phyloP scores from a whole-genome alignment of 768 basidiomycete species.

The Lactifluus echinatus region DNA sequence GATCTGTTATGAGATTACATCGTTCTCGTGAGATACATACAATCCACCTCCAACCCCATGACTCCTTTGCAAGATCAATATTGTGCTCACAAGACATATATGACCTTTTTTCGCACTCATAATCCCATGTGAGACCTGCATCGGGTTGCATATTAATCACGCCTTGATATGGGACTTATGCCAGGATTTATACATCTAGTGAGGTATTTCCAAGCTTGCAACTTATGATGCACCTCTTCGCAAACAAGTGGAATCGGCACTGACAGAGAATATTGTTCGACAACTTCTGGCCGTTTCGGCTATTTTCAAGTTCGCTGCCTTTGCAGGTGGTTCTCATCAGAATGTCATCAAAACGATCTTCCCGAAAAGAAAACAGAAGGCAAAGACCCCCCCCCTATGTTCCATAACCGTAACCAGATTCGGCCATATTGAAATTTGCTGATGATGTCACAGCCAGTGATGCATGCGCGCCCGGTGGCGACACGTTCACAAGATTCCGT shows the following conservation, averaged over 20 bases:
- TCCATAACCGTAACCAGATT: slow-evolving; percentile 29
- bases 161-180: too few species aligned
- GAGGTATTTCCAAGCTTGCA: too few species aligned
- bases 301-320: slow-evolving; percentile 44
- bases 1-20: too few species aligned
- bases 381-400: background rate
- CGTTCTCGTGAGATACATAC: too few species aligned
- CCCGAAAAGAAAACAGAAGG: background rate
- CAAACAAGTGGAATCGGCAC: background rate
- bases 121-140: too few species aligned
- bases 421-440: slow-evolving; percentile 46
- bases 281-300: slow-evolving; percentile 34
- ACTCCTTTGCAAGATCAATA: too few species aligned
- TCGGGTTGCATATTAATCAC: too few species aligned
- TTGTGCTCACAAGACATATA: too few species aligned
- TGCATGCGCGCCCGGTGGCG: slow-evolving; percentile 12
- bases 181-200: too few species aligned
- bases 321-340: slow-evolving; percentile 30
- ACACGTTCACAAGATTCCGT: slow-evolving; percentile 27
- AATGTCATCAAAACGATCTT: slow-evolving; percentile 22
- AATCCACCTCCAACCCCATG: too few species aligned
- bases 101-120: too few species aligned
- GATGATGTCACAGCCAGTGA: slow-evolving; percentile 24
- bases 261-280: slow-evolving; percentile 16
- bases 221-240: slow-evolving; percentile 10